Conservation (phyloP, 2,329 filamentous ascomycete genomes). For the Fusarium succisae region DNA sequence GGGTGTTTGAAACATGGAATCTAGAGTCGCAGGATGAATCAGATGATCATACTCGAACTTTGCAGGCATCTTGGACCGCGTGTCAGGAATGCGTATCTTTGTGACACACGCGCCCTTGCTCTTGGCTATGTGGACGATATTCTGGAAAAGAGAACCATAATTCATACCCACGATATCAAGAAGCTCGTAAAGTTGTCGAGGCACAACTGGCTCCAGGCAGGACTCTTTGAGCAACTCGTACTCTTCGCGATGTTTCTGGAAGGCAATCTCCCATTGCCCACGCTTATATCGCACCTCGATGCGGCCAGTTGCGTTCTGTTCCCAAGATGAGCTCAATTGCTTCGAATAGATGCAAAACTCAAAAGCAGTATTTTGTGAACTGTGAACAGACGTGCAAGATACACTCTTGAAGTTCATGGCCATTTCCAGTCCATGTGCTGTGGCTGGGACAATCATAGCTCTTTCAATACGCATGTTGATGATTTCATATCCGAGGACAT, state of each 20-base stretch:
- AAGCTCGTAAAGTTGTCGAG: conserved; percentile 60
- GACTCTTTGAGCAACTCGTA: conserved; percentile 37
- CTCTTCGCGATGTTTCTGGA: conserved; percentile 33
- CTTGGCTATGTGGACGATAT: conserved; percentile 52
- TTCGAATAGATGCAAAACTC: conserved; percentile 60
- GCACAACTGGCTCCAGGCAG: conserved; percentile 49
- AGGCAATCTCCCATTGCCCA: conserved; percentile 25
- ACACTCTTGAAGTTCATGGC: conserved; percentile 55
- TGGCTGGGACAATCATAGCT: conserved; percentile 61
- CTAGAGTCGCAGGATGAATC: conserved; percentile 67
- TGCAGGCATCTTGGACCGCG: conserved; percentile 61
- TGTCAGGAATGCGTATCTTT: conserved; percentile 58
- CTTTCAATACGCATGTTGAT: conserved; percentile 57
- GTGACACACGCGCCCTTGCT: conserved; percentile 48
- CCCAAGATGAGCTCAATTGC: conserved; percentile 51
- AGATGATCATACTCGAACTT: conserved; percentile 63
- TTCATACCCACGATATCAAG: conserved; percentile 62
- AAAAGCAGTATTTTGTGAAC: conserved; percentile 24
- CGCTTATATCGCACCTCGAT: conserved; percentile 43
- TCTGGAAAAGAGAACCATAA: conserved; percentile 61
- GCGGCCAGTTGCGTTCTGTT: conserved; percentile 53
- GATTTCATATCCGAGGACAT: conserved; percentile 54
- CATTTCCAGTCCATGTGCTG: conserved; percentile 59
- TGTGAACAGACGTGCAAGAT: background rate
- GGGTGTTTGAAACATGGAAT: conserved; percentile 64